phyloP scores from a whole-genome alignment of 2,329 filamentous ascomycete genomes.

The Tolypocladium album region DNA sequence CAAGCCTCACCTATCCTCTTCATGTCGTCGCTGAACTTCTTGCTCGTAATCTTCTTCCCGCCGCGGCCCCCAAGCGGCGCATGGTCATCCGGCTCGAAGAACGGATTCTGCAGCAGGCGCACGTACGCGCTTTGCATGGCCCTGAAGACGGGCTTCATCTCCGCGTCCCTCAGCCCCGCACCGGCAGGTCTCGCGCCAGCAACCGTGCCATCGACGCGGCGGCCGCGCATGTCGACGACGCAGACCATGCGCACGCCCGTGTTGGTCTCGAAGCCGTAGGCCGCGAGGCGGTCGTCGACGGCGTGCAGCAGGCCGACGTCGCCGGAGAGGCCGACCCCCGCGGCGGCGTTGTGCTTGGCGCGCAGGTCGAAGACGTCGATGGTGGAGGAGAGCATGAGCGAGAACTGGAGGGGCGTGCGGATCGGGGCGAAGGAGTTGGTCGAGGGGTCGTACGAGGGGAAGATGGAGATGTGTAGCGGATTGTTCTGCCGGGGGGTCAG shows the following conservation, averaged over 20 bases:
- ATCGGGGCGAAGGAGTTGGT: slow-evolving; percentile 43
- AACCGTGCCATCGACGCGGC: slow-evolving; percentile 30
- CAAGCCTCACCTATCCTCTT: slow-evolving; percentile 76
- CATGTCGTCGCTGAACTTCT: slow-evolving; percentile 71
- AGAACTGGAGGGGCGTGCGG: slow-evolving; percentile 76
- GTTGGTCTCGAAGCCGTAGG: slow-evolving; percentile 95
- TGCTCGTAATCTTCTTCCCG: slow-evolving; percentile 68
- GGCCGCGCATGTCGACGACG: slow-evolving; percentile 81
- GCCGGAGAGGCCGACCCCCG: slow-evolving; percentile 49
- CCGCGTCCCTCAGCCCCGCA: slow-evolving; percentile 69
- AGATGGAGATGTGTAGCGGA: slow-evolving; percentile 85
- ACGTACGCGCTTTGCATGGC: slow-evolving; percentile 93
- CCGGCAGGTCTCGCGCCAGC: slow-evolving; percentile 24
- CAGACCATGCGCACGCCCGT: slow-evolving; percentile 87
- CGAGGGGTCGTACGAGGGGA: slow-evolving; percentile 58
- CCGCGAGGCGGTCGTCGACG: slow-evolving; percentile 82
- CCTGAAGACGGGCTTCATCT: slow-evolving; percentile 81
- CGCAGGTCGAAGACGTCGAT: slow-evolving; percentile 91
- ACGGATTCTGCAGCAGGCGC: slow-evolving; percentile 80
- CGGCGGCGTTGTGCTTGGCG: slow-evolving; percentile 53
- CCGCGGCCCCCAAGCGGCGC: slow-evolving; percentile 43
- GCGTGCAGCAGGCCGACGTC: slow-evolving; percentile 89
- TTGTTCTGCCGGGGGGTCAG: slow-evolving; percentile 60
- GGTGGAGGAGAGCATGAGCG: slow-evolving; percentile 79
- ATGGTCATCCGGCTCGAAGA: slow-evolving; percentile 84